phyloP scores from a whole-genome alignment of 2,329 filamentous ascomycete genomes.

The Nigrograna mackinnonii region DNA sequence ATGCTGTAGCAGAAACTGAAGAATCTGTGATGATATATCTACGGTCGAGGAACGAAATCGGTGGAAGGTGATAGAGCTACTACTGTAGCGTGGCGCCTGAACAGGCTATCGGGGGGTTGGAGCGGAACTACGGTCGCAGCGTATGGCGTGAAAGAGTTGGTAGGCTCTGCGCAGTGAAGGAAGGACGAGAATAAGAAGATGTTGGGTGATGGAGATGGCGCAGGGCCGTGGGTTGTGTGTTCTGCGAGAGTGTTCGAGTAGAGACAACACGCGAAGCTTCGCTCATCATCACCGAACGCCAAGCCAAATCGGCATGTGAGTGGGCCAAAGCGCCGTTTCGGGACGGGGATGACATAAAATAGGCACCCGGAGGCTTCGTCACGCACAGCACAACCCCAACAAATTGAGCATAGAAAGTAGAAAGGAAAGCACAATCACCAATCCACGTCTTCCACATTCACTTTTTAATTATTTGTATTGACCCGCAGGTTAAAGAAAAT shows the following conservation, averaged over 20 bases:
- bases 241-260: conserved; percentile 16
- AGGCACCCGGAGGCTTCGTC: conserved; percentile 5
- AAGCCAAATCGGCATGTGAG: too few species aligned
- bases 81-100: conserved; percentile 37
- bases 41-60: conserved; percentile 25
- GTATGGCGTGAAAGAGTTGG: conserved; percentile 15
- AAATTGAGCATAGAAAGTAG: too few species aligned
- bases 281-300: conserved; percentile 3
- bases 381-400: too few species aligned
- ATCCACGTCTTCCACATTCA: too few species aligned
- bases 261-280: conserved; percentile 10
- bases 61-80: conserved; percentile 42
- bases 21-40: too few species aligned
- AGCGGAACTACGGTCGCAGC: conserved; percentile 10
- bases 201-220: conserved; percentile 35
- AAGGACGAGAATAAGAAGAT: conserved; percentile 30
- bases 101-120: conserved; percentile 23
- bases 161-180: conserved; percentile 26
- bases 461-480: too few species aligned
- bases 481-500: too few species aligned
- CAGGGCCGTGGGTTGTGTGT: conserved; percentile 25
- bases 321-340: conserved; percentile 1
- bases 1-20: too few species aligned
- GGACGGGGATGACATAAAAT: conserved; percentile 5
- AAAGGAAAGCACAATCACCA: too few species aligned